Evolutionary conservation across 2,329 filamentous ascomycete species (phyloP).

Genomic region (Colletotrichum eleusines): DNA sequence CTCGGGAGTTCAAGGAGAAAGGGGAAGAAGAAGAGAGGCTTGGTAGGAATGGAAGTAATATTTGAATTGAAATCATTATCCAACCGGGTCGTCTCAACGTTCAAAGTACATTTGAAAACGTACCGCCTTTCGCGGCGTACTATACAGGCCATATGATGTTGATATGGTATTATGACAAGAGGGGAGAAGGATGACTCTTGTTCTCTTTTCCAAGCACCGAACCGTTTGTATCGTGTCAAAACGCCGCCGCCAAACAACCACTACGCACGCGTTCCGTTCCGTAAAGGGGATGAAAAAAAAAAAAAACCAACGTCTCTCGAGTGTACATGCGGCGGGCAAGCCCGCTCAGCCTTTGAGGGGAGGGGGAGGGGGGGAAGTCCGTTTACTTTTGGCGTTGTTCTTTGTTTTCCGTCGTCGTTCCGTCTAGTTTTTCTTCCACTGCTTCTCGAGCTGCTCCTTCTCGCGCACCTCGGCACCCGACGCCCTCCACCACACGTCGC

Average conservation of each 20-base stretch:
- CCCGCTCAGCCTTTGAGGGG: neutral
- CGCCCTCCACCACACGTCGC: slow-evolving; percentile 93
- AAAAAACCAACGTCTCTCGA: neutral
- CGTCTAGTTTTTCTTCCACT: slow-evolving; percentile 17
- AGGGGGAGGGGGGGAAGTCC: neutral
- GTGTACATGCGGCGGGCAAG: slow-evolving; percentile 19
- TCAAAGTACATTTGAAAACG: slow-evolving; percentile 13
- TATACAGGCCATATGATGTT: slow-evolving; percentile 23
- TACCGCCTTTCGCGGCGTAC: slow-evolving; percentile 19
- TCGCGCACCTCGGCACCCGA: slow-evolving; percentile 77
- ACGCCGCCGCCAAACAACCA: slow-evolving; percentile 26
- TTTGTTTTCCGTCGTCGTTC: neutral
- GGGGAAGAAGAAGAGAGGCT: neutral
- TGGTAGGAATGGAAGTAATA: slow-evolving; percentile 17
- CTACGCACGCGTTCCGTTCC: neutral
- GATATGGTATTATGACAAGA: slow-evolving; percentile 18
- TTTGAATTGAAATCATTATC: slow-evolving; percentile 36
- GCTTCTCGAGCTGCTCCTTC: slow-evolving; percentile 44
- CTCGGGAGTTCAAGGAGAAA: too few species aligned
- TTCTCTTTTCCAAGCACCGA: slow-evolving; percentile 12
- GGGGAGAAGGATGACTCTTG: neutral
- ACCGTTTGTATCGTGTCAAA: slow-evolving; percentile 25
- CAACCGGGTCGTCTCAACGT: slow-evolving; percentile 28
- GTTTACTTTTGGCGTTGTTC: neutral
- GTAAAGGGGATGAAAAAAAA: too few species aligned